Percentiles rank a stretch among this genome's conserved stretches.
Evolutionary conservation across 2,329 filamentous ascomycete species (phyloP).

Genomic region (Neobulgaria alba): DNA sequence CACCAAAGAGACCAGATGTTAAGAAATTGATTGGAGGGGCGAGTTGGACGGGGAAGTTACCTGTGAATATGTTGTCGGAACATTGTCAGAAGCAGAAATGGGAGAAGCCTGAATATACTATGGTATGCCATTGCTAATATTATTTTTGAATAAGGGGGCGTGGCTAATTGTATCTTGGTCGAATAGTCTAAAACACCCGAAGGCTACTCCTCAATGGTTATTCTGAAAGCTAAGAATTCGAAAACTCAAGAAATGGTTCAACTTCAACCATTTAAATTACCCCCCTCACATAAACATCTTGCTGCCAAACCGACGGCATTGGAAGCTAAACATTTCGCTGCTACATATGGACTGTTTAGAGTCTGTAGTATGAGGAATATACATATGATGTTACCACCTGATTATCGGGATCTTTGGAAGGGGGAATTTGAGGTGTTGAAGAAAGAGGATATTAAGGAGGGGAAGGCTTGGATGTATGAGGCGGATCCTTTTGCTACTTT

Average conservation of each 20-base stretch:
- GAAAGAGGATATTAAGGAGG: conserved; percentile 68
- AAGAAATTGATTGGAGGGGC: conserved; percentile 86
- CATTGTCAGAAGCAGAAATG: conserved; percentile 94
- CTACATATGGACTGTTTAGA: conserved; percentile 82
- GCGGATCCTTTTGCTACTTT: conserved; percentile 84
- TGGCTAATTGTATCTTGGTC: not conserved
- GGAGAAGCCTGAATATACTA: conserved; percentile 87
- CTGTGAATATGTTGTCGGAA: conserved; percentile 86
- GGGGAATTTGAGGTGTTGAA: conserved; percentile 77
- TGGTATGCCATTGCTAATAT: too few relatives aligned
- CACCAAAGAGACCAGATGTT: conserved; percentile 43
- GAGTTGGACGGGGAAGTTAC: conserved; percentile 96
- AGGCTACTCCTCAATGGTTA: conserved; percentile 73
- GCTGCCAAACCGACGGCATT: conserved; percentile 70
- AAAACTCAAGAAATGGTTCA: conserved; percentile 74
- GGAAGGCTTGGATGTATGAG: conserved; percentile 85
- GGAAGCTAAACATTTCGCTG: conserved; percentile 88
- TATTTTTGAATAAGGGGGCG: not conserved
- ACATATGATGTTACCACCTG: conserved; percentile 86
- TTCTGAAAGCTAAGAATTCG: conserved; percentile 63
- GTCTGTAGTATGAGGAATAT: conserved; percentile 95
- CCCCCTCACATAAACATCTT: conserved; percentile 65
- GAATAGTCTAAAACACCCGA: conserved; percentile 55
- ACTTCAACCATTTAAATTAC: conserved; percentile 76
- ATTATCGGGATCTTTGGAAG: conserved; percentile 86